These are phyloP conservation scores for Scheffersomyces lignicola DNA, from an alignment of 1,139 yeast genomes.

Conservation along the genomic window DNA sequence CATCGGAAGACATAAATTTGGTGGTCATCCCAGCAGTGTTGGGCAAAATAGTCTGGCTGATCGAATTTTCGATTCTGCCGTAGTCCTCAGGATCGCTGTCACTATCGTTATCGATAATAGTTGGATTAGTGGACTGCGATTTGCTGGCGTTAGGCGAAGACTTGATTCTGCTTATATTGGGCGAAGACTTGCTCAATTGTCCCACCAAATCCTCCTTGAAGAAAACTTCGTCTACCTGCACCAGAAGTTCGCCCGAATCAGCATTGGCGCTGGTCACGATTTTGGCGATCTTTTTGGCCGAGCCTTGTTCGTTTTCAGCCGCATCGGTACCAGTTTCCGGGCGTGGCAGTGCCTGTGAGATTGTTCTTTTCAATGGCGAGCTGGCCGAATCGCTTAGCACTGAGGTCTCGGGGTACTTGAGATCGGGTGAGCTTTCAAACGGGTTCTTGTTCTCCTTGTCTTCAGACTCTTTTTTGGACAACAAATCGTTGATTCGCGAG, in stretches of 20 bases:
- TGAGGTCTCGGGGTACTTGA: background rate
- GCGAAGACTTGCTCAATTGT: conserved; percentile 10
- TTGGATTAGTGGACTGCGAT: conserved; percentile 1
- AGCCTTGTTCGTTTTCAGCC: conserved; percentile 12
- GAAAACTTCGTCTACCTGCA: conserved; percentile 24
- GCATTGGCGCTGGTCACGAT: conserved; percentile 22
- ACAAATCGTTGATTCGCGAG: conserved; percentile 12
- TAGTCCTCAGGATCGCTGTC: conserved; percentile 26
- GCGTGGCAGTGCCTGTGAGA: conserved; percentile 4
- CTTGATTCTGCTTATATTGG: conserved; percentile 12
- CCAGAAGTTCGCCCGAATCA: conserved; percentile 14
- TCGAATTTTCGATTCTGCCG: conserved; percentile 19
- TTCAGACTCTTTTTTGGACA: conserved; percentile 11
- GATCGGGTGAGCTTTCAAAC: conserved; percentile 18
- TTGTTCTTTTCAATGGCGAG: conserved; percentile 13
- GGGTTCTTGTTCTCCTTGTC: conserved; percentile 22
- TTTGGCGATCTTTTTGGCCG: conserved; percentile 21
- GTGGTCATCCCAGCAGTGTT: conserved; percentile 10
- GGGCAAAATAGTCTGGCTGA: conserved; percentile 22
- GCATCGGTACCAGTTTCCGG: conserved; percentile 9
- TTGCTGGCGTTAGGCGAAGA: conserved; percentile 13
- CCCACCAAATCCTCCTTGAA: conserved; percentile 27
- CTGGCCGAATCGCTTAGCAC: conserved; percentile 6
- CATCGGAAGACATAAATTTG: conserved; percentile 4
- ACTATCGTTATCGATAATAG: conserved; percentile 23